Base-by-base conservation (phyloP, 177 flowering plant species). In the Vitis hybrid region DNA sequence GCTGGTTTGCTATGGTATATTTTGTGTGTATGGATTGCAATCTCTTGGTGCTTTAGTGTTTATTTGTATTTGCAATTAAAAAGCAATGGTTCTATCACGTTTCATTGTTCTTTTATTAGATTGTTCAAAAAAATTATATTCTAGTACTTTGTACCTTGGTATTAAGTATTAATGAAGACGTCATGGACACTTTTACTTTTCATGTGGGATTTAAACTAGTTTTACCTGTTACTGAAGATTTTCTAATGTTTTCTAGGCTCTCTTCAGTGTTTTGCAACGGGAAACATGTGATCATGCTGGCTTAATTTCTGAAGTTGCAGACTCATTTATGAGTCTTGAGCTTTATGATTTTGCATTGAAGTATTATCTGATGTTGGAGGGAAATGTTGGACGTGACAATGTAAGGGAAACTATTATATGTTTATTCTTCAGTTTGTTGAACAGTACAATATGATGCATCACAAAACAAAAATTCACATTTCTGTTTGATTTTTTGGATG, bases 321-420 rank as follows among this genome's bases (percentile, higher is more conserved):
- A 89, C 71, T 60, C 88, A 17, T 80, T 79, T 30, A 74, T 79
- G 86, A 76, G 66, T 58, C 78, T 79, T 63, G 84, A 75, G 67
- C 81, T 81, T 30, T 72, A 76, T 79, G 82, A 83, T 61, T 76
- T 70, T 71, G 94, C 94, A 14, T 76, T 92, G 80, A 87, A 83
- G 75, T 92, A 85, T 75, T 94, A 87, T 76, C 69, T 77, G 60
- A 72, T 87, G 84, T 72, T 87, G 71, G 87, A 82, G 54, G 84
- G 70, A 50, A 76, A 67, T 58, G 69, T 48, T 72, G 72, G 69
- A 56, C 67, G 54, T 70, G 74, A 76, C 61, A 73, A 76, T 76
- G 94, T 88, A 82, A 76, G 87, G 18, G 54, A 58, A 62, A 30
- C 7, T 39, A 17, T 17, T 14, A 34, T 59, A 11, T 58, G 45